Evolutionary conservation across 1,284 basidiomycete genomes (phyloP).

Genomic region (Rhizoctonia solani): DNA sequence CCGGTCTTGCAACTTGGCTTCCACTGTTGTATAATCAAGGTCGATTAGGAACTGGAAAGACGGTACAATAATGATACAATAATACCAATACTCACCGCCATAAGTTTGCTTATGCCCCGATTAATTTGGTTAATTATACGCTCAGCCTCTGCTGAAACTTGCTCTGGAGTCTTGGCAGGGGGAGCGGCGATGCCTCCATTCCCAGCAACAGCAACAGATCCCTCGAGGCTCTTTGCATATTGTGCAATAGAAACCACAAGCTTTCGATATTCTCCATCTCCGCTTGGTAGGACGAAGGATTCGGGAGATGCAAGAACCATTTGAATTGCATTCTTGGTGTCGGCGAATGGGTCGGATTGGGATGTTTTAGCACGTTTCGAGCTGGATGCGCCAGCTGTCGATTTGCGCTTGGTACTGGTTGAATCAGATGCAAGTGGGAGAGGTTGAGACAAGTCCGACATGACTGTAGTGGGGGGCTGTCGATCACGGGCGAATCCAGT

Average conservation of each 20-base stretch:
- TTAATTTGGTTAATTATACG: background rate
- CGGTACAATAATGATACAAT: too few species aligned
- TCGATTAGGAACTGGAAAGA: too few species aligned
- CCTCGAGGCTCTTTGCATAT: conserved; percentile 22
- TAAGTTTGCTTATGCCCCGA: background rate
- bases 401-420: background rate
- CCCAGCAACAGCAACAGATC: conserved; percentile 1
- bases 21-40: background rate
- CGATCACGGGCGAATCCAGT: too few species aligned
- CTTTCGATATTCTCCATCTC: background rate
- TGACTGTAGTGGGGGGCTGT: too few species aligned
- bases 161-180: background rate
- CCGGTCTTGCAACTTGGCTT: background rate
- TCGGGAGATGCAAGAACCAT: conserved; percentile 7
- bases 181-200: conserved; percentile 2
- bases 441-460: conserved; percentile 9
- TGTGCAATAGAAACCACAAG: background rate
- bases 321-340: background rate
- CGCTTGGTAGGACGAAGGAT: background rate
- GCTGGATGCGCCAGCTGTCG: background rate
- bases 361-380: conserved; percentile 13
- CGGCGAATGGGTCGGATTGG: conserved; percentile 1
- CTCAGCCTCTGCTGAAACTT: background rate
- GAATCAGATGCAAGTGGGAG: background rate
- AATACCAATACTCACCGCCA: background rate